These are phyloP conservation scores for Lojkania enalia DNA, from an alignment of 2,329 filamentous ascomycete genomes.

Conservation along the genomic window DNA sequence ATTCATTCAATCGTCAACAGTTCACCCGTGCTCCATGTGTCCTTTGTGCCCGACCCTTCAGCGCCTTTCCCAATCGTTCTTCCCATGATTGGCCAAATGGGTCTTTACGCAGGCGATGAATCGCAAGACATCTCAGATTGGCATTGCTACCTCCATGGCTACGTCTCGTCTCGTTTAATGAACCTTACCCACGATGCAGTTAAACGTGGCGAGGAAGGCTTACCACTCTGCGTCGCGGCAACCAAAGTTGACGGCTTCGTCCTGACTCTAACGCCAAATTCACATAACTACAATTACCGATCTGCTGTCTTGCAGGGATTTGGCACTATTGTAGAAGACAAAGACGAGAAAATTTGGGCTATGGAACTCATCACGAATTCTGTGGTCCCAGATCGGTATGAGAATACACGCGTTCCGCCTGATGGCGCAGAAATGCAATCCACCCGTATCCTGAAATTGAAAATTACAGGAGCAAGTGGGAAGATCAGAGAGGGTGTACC, in stretches of 20 bases:
- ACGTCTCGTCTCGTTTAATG: constrained; percentile 77
- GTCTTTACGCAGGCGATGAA: constrained; percentile 67
- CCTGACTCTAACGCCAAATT: constrained; percentile 76
- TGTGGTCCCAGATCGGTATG: constrained; percentile 71
- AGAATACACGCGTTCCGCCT: constrained; percentile 69
- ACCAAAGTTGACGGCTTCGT: constrained; percentile 79
- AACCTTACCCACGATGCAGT: constrained; percentile 56
- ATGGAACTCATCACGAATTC: constrained; percentile 78
- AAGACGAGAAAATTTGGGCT: constrained; percentile 73
- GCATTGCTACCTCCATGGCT: constrained; percentile 78
- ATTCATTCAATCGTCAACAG: constrained; percentile 78
- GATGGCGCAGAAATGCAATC: constrained; percentile 73
- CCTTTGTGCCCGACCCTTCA: constrained; percentile 64
- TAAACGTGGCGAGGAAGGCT: constrained; percentile 50
- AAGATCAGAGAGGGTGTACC: constrained; percentile 72
- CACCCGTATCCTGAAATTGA: constrained; percentile 72
- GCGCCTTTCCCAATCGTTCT: constrained; percentile 75
- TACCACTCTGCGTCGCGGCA: constrained; percentile 73
- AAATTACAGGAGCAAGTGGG: constrained; percentile 70
- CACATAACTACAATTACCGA: constrained; percentile 86
- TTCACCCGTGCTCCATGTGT: constrained; percentile 76
- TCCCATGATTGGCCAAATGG: constrained; percentile 86
- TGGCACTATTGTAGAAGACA: constrained; percentile 67
- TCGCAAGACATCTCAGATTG: constrained; percentile 68
- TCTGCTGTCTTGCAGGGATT: constrained; percentile 77